Evolutionary conservation across 1,139 yeast genomes (phyloP), one percentile per base, ranked within the genome.

Genomic region (Wickerhamomyces sp.): DNA sequence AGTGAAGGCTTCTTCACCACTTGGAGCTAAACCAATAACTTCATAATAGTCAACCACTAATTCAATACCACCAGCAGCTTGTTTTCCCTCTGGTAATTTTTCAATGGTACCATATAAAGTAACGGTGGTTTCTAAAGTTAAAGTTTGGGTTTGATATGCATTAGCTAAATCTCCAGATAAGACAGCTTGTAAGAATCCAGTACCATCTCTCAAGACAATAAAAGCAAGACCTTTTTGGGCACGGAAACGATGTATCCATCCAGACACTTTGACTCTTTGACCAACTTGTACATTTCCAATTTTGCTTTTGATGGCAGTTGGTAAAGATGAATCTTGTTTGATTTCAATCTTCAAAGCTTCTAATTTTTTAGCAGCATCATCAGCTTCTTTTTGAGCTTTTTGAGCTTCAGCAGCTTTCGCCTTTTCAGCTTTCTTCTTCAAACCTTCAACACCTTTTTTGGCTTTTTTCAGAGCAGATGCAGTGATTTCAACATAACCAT

Each of bases 1-100:
- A 62, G 96, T 79, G 74, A 94, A 85, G 7, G 99, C 81, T 41
- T 91, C 98, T 43, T 89, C 96, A 46, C 99, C 99, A 52, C 93
- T 73, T 58, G 99, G 99, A 37, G 99, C 99, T 55, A 87, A 76
- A 45, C 97, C 96, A 50, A 91, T 75, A 45, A 94, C 73, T 65
- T 84, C 83, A 68, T 89, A 94, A 72, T 76, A 93, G 68, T 93
- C 99, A 45, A 85, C 97, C 55, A 78, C 76, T 59, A 94, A 78
- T 71, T 94, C 99, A 55, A 93, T 95, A 48, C 96, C 96, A 52
- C 98, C 99, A 49, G 98, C 97, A 7, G 99, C 99, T 56, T 85
- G 75, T 68, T 94, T 91, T 54, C 99, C 99, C 65, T 90, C 97
- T 45, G 98, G 98, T 43, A 94, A 76, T 60, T 84, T 80, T 65